A percentile compares a stretch with the other conserved stretches of the same genome.
phyloP scores from a whole-genome alignment of 1,139 yeast species.

The Yamadazyma membranifaciens region DNA sequence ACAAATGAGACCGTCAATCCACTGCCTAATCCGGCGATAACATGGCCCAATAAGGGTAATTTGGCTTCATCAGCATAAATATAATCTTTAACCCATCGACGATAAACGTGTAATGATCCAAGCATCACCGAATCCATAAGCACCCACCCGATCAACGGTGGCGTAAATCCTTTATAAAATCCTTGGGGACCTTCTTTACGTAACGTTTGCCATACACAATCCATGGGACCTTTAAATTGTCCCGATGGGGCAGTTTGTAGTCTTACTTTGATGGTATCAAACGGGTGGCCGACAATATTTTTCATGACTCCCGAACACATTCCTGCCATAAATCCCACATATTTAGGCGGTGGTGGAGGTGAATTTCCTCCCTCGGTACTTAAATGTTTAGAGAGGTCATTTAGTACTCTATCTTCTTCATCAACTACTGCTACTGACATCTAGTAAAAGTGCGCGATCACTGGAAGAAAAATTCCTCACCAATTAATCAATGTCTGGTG shows the following conservation, averaged over 20 bases:
- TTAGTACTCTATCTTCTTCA: conserved; percentile 25
- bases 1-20: conserved; percentile 92
- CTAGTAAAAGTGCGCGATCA: conserved; percentile 1
- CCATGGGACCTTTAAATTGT: conserved; percentile 76
- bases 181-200: conserved; percentile 74
- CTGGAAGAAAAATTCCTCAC: not conserved
- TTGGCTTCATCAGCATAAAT: conserved; percentile 57
- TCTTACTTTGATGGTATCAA: conserved; percentile 86
- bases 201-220: conserved; percentile 72
- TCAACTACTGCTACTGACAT: conserved; percentile 28
- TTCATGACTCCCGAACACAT: conserved; percentile 84
- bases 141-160: conserved; percentile 92
- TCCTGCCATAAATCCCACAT: conserved; percentile 84
- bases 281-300: conserved; percentile 90
- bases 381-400: conserved; percentile 7
- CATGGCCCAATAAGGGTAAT: conserved; percentile 72
- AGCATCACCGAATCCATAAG: conserved; percentile 88
- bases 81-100: conserved; percentile 63
- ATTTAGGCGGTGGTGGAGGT: conserved; percentile 42
- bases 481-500: not conserved
- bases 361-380: conserved; percentile 14
- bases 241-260: conserved; percentile 76
- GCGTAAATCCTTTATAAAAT: conserved; percentile 85
- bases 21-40: conserved; percentile 75
- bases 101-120: conserved; percentile 78